These are phyloP conservation scores for Cercospora brassicicola DNA, from an alignment of 2,329 filamentous ascomycete genomes.

Conservation along the genomic window DNA sequence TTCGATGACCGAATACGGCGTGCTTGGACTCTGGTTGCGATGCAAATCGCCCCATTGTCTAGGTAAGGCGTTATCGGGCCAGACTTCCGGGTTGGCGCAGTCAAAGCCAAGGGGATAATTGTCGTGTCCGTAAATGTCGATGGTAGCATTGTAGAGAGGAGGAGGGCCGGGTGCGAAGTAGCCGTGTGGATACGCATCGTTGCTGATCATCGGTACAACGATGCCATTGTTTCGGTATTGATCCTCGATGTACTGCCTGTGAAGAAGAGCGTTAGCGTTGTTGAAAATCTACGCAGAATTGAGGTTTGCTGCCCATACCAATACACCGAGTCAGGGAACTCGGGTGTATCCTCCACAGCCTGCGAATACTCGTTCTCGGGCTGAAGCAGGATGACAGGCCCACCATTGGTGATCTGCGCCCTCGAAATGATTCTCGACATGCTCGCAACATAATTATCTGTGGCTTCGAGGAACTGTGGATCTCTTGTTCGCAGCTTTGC, in stretches of 20 bases:
- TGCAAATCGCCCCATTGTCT: slow-evolving; percentile 58
- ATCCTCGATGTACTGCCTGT: slow-evolving; percentile 55
- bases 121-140: slow-evolving; percentile 65
- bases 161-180: slow-evolving; percentile 63
- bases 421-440: slow-evolving; percentile 68
- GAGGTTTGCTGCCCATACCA: slow-evolving; percentile 49
- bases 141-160: slow-evolving; percentile 41
- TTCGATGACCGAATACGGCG: slow-evolving; percentile 65
- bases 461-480: slow-evolving; percentile 63
- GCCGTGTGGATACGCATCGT: slow-evolving; percentile 64
- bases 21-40: slow-evolving; percentile 61
- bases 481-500: slow-evolving; percentile 64
- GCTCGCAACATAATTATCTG: slow-evolving; percentile 64
- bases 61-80: slow-evolving; percentile 60
- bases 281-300: too few species aligned
- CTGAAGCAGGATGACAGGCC: slow-evolving; percentile 75
- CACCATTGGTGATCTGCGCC: slow-evolving; percentile 78
- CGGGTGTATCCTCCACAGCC: slow-evolving; percentile 48
- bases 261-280: slow-evolving; percentile 41
- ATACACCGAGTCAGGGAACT: slow-evolving; percentile 67
- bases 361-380: slow-evolving; percentile 78
- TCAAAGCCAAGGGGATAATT: slow-evolving; percentile 63
- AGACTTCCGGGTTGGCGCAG: slow-evolving; percentile 61
- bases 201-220: slow-evolving; percentile 72
- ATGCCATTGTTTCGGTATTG: slow-evolving; percentile 68